Percentiles rank a stretch among this genome's conserved stretches.
Evolutionary conservation across 2,329 filamentous ascomycete species (phyloP).

Genomic region (Fusarium sp.): DNA sequence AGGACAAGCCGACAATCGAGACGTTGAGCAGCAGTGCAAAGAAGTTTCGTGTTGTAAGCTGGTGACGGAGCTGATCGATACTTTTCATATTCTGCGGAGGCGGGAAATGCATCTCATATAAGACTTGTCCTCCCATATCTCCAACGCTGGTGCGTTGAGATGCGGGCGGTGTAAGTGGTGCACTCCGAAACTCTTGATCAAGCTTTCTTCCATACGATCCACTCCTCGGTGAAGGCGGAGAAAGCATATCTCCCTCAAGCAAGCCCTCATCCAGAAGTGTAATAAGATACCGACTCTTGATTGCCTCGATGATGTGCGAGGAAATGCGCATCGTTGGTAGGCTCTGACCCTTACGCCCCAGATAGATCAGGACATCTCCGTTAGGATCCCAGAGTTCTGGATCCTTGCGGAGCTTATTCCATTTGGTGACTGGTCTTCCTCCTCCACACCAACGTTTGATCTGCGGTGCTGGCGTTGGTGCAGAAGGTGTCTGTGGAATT

Average conservation of each 20-base stretch:
- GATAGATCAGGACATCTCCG: constrained; percentile 71
- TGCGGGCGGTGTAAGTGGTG: constrained; percentile 52
- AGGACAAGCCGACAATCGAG: constrained; percentile 73
- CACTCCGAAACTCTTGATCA: constrained; percentile 22
- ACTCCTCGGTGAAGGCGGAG: constrained; percentile 58
- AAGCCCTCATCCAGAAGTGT: constrained; percentile 66
- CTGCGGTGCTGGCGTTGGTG: constrained; percentile 47
- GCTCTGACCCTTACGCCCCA: constrained; percentile 62
- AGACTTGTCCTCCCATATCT: constrained; percentile 66
- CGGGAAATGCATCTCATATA: constrained; percentile 74
- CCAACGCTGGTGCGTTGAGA: constrained; percentile 57
- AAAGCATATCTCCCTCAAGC: constrained; percentile 57
- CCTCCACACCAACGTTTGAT: constrained; percentile 68
- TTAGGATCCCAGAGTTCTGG: constrained; percentile 72
- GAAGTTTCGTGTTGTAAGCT: constrained; percentile 77
- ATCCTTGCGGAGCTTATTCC: constrained; percentile 71
- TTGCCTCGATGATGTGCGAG: constrained; percentile 70
- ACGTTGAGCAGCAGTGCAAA: constrained; percentile 75
- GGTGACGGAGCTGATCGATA: constrained; percentile 66
- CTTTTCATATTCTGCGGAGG: constrained; percentile 64
- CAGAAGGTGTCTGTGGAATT: constrained; percentile 50
- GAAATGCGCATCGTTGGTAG: constrained; percentile 68
- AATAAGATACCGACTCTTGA: constrained; percentile 67
- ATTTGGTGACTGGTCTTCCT: constrained; percentile 63
- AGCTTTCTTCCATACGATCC: constrained; percentile 56